Base-by-base conservation (phyloP, 305 asterid genomes). In the Fraxinus dipetala region DNA sequence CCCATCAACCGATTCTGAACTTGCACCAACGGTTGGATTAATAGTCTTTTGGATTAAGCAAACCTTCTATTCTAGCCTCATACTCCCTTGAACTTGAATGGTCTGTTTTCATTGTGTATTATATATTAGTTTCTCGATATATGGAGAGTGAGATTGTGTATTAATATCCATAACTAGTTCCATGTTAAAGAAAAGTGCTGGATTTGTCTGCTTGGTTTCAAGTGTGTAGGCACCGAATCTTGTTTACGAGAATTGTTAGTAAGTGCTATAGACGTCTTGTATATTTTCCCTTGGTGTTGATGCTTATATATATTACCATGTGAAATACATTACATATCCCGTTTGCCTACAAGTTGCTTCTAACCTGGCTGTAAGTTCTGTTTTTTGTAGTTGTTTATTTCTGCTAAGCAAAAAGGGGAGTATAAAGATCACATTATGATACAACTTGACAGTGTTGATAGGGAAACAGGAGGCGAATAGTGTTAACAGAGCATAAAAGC, bases 121-220 rank as follows among this genome's bases (percentile, higher is more conserved):
- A 4, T 22, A 9, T 63, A 9, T 4, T 63, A 63, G 72, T 9
- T 26, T 63, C 72, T 63, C n/a, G 9, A 14, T 30, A 14, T 69
- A 69, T 69, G 75, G 36, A 65, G 72, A 34, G 72, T 11, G 72
- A 61, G 72, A 63, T 28, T 69, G 38, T 69, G 75, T 30, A 69
- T 22, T 13, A 48, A 28, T 69, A 30, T 67, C 31, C 35, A 28
- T 30, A 69, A 30, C 38, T 30, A 67, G 75, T 28, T 13, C 22
- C 75, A 0, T 30, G 8, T 13, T 28, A 69, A 14, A 69, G 38
- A 28, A 28, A 31, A 69, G 8, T 69, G 36, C 75, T 14, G 40
- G 75, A 69, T 69, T 69, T 69, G 35, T 2, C 38, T 30, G 75
- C 40, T 30, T 69, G 36, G 22, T 69, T 69, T 63, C 35, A 10